Conservation (phyloP, 163 green algal species). For the Smithsoniella earleae region DNA sequence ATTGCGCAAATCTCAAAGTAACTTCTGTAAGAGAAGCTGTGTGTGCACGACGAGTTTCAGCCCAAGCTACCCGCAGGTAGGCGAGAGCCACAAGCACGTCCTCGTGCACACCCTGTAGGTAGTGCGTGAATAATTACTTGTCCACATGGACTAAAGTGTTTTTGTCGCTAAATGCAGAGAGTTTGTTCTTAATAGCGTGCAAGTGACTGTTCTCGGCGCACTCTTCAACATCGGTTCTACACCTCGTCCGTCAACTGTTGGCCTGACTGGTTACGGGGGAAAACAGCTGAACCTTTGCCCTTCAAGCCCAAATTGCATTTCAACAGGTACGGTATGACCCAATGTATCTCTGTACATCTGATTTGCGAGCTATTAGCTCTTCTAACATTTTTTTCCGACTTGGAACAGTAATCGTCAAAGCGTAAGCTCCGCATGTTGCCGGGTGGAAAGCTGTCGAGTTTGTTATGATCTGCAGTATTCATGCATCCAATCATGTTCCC, state of each 20-base stretch:
- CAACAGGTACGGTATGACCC: conserved; percentile 41
- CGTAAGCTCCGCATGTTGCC: neutral
- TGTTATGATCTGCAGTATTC: neutral
- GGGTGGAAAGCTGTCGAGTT: neutral
- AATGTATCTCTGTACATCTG: neutral
- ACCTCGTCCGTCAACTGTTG: conserved; percentile 49
- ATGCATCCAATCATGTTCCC: neutral
- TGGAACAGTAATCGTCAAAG: neutral
- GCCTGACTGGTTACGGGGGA: conserved; percentile 54
- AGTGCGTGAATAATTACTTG: too few species aligned
- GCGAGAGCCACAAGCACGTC: too few species aligned
- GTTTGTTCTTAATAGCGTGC: conserved; percentile 46
- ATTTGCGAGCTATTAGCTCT: neutral
- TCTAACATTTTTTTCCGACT: neutral
- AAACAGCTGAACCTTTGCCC: conserved; percentile 73
- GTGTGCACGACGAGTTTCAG: too few species aligned
- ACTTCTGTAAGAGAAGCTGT: too few species aligned
- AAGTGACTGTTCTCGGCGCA: conserved; percentile 53
- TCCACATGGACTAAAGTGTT: too few species aligned
- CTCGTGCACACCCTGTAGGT: too few species aligned
- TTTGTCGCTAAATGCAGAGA: too few species aligned
- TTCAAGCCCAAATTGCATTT: conserved; percentile 79
- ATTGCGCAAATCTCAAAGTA: too few species aligned
- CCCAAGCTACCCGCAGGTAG: too few species aligned
- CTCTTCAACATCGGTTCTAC: conserved; percentile 57